Base-by-base conservation (phyloP, 495 filamentous ascomycete species). In the Xylaria nigripes region DNA sequence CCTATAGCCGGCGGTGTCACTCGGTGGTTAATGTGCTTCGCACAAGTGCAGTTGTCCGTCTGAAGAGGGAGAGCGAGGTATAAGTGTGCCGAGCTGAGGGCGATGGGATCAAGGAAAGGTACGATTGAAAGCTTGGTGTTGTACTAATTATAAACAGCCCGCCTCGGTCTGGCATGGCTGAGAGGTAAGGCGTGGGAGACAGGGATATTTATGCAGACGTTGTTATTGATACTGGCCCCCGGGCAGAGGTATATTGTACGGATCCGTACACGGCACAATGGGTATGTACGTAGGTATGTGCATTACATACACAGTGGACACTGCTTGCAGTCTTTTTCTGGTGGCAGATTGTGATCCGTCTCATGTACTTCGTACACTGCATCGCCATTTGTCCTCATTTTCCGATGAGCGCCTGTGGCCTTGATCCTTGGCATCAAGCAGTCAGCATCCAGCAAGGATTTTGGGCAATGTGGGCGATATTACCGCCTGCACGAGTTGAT, bases 101-200 rank as follows among this genome's bases (percentile, higher is more conserved):
- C 15, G 18, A 18, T 40, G 15, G 36, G 32, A 19, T 10, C 19
- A 43, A 54, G 29, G 15, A 34, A 44, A 38, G 43, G 32, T 47
- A 18, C 43, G 38, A 48, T 24, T 42, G 27, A 36, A 49, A 55
- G 45, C 49, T 46, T 22, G 34, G 36, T 24, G 45, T 30, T 25
- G 3, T 36, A 36, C 52, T 34, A 55, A 55, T 54, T 48, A 54
- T 46, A 48, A 47, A 49, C 45, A 46, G 23, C 45, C 24, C 45
- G 42, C 52, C 52, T 48, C 45, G 51, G 38, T 43, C 45, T 49
- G 22, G 41, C 34, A 23, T 40, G 49, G 52, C 52, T 46, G 52
- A 46, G 52, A 54, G 45, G 34, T 34, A 21, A 40, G 52, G 45
- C 10, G 45, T 48, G 21, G 36, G 38, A 38, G 48, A 44, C 52